Conservation (phyloP, 257 asterid genomes). For the Mentha longifolia region DNA sequence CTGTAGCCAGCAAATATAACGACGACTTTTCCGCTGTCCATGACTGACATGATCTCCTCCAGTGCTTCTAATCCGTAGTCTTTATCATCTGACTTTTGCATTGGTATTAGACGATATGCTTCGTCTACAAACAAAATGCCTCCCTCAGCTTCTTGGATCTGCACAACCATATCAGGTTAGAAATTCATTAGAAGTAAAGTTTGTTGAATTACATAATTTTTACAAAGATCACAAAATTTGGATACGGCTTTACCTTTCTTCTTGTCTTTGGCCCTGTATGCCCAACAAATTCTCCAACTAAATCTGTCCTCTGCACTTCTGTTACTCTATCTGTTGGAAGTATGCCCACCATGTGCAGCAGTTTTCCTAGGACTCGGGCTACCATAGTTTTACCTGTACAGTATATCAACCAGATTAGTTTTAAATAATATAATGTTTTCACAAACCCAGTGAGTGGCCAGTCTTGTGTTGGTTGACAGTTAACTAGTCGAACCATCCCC, state of each 20-base stretch:
- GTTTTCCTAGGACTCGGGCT: constrained; percentile 82
- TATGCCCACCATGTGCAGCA: constrained; percentile 85
- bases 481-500: not conserved
- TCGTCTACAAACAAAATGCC: constrained; percentile 95
- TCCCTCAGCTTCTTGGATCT: constrained; percentile 92
- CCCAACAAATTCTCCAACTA: constrained; percentile 86
- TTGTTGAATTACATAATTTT: not conserved
- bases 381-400: constrained; percentile 83
- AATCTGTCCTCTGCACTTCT: constrained; percentile 94
- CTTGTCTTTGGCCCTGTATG: constrained; percentile 87
- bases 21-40: constrained; percentile 88
- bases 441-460: not conserved
- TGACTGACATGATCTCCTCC: constrained; percentile 94
- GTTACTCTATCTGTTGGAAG: constrained; percentile 79
- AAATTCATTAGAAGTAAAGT: not conserved
- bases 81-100: constrained; percentile 77
- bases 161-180: constrained; percentile 28
- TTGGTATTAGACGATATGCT: constrained; percentile 88
- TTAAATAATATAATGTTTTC: not conserved
- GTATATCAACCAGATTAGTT: constrained; percentile 7
- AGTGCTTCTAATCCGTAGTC: constrained; percentile 91
- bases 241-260: constrained; percentile 55
- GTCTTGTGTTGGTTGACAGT: constrained; percentile 7
- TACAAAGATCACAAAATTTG: not conserved
- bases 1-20: constrained; percentile 95